Evolutionary conservation across 768 basidiomycete species (phyloP).

Genomic region (Saitozyma sp.): DNA sequence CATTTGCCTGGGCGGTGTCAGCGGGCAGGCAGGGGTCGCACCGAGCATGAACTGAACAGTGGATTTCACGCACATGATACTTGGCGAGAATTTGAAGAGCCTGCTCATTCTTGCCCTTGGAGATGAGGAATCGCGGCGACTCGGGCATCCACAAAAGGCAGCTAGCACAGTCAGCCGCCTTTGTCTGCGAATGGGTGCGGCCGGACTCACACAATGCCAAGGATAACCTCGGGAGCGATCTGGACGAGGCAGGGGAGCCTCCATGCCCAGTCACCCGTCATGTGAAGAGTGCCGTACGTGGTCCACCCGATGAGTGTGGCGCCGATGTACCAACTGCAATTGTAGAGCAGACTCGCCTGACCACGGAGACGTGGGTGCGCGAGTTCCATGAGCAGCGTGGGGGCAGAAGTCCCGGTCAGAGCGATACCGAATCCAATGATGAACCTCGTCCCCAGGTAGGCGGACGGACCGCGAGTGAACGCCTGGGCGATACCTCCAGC

Average conservation of each 20-base stretch:
- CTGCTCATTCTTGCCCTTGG: conserved; percentile 69
- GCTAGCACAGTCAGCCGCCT: not conserved
- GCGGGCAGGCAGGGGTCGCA: no score
- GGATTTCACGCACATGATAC: conserved; percentile 59
- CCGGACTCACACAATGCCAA: no score
- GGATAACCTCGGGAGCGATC: no score
- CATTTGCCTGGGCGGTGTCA: conserved; percentile 57
- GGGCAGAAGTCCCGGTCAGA: not conserved
- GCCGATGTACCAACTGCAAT: conserved; percentile 1
- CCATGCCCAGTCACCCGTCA: no score
- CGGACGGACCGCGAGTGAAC: not conserved
- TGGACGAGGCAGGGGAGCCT: no score
- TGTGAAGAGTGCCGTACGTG: no score
- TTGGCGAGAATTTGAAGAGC: conserved; percentile 72
- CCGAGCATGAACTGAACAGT: not conserved
- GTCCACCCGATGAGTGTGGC: not conserved
- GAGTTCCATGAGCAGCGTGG: not conserved
- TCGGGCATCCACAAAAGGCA: conserved; percentile 70
- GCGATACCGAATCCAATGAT: conserved; percentile 1
- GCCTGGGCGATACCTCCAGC: not conserved
- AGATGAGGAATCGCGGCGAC: conserved; percentile 78
- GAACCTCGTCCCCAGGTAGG: not conserved
- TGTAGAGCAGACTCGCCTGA: not conserved
- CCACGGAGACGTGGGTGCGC: not conserved
- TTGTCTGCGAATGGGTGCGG: no score